Base-by-base conservation (phyloP, 164 flowering plant species). In the Liquidambar formosana region DNA sequence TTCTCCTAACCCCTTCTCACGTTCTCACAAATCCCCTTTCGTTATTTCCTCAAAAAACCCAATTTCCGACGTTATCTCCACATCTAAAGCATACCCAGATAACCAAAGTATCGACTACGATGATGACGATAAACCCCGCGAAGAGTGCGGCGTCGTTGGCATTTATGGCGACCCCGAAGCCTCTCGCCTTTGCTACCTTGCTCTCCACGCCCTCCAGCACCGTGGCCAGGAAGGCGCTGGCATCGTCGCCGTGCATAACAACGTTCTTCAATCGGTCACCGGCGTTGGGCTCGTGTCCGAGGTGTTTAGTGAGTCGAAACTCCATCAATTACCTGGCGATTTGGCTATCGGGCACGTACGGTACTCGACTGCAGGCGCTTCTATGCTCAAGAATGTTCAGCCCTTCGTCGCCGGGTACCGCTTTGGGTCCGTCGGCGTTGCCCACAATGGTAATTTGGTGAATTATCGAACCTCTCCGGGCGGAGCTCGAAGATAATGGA, bases 171-270 rank as follows among this genome's bases (percentile, higher is more conserved):
- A 95, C 82, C 87, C 97, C 0, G 97, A 93, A 64, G 96, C 99
- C 41, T 85, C 97, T 8, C 83, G 96, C 5, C 85, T 93, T 61
- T 89, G 96, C 68, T 91, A 89, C 59, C 77, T 93, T 5, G 96
- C 97, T 2, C 96, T 95, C 25, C 97, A 91, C 62, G 90, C 99
- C 3, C 85, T 93, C 38, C 99, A 95, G 65, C 99, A 95, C 74
- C 86, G 97, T 3, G 97, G 97, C 33, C 97, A 93, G 64, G 97
- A 95, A 73, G 97, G 99, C 19, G 97, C 97, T 8, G 97, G 97
- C 0, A 95, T 95, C 56, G 99, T 93, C 0, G 49, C 92, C 0
- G 90, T 85, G 4, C 46, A 84, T 56, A 69, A 88, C 51, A 71
- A 75, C 28, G 82, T 91, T 14, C 80, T 89, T 22, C 85, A 87